Conservation (phyloP, 805 yeast species). For the Ogataea philodendri region DNA sequence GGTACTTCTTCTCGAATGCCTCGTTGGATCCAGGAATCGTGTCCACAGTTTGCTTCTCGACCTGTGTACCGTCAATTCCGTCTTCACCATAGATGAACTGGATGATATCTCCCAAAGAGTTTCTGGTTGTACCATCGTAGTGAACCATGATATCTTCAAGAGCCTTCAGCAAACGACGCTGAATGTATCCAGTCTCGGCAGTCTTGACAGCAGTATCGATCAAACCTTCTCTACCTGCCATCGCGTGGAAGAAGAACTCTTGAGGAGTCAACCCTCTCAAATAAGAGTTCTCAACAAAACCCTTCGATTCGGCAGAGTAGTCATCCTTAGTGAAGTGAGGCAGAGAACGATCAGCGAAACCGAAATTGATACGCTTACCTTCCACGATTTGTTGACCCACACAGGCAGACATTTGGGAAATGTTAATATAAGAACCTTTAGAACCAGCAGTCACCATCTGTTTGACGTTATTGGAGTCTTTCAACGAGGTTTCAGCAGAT, state of each 20-base stretch:
- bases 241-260: constrained; percentile 98
- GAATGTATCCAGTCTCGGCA: constrained; percentile 98
- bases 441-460: constrained; percentile 99
- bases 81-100: constrained; percentile 99
- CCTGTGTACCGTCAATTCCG: constrained; percentile 97
- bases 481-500: constrained; percentile 94
- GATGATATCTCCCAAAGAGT: constrained; percentile 92
- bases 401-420: constrained; percentile 99
- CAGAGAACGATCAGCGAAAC: constrained; percentile 91
- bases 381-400: constrained; percentile 99
- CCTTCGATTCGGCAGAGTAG: constrained; percentile 97
- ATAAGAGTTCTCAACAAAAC: constrained; percentile 96
- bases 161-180: constrained; percentile 96
- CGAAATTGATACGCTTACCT: constrained; percentile 98
- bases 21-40: constrained; percentile 91
- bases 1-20: constrained; percentile 78
- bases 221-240: constrained; percentile 99
- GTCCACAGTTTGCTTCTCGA: constrained; percentile 93
- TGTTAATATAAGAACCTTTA: constrained; percentile 97
- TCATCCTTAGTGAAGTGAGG: constrained; percentile 99
- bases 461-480: constrained; percentile 91
- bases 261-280: constrained; percentile 97
- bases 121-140: constrained; percentile 97
- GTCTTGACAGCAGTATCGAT: constrained; percentile 99
- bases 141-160: constrained; percentile 97